Conservation (phyloP, 768 basidiomycete genomes). For the Rhodotorula paludigena region DNA sequence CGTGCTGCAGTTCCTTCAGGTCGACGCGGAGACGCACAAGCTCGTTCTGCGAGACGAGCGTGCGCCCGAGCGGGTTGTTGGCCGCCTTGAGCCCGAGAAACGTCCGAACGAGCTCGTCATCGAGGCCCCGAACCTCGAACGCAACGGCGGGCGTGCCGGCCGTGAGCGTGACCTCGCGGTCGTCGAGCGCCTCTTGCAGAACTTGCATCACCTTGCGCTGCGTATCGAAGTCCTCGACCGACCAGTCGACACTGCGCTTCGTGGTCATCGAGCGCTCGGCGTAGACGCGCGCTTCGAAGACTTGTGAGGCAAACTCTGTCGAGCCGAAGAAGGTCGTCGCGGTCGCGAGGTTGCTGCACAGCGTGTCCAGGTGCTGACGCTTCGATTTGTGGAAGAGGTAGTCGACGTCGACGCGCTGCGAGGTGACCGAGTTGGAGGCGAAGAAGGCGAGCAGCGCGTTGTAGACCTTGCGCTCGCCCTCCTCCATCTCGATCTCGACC, state of each 20-base stretch:
- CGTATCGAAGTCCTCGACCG: slow-evolving; percentile 8
- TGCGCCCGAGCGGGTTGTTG: neutral
- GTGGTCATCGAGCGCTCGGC: slow-evolving; percentile 3
- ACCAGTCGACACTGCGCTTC: slow-evolving; percentile 8
- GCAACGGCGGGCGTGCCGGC: slow-evolving; percentile 4
- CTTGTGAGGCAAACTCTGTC: neutral
- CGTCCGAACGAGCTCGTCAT: slow-evolving; percentile 19
- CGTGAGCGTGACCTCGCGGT: slow-evolving; percentile 15
- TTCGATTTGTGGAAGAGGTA: slow-evolving; percentile 38
- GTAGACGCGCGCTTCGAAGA: slow-evolving; percentile 11
- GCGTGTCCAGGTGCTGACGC: slow-evolving; percentile 19
- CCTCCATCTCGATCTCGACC: slow-evolving; percentile 29
- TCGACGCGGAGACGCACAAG: slow-evolving; percentile 26
- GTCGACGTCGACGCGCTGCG: slow-evolving; percentile 38
- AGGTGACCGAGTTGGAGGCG: slow-evolving; percentile 35
- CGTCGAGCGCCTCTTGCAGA: slow-evolving; percentile 24
- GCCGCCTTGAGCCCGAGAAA: slow-evolving; percentile 22
- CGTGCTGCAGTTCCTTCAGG: slow-evolving; percentile 17
- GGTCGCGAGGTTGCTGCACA: slow-evolving; percentile 32
- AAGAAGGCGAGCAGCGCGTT: slow-evolving; percentile 39
- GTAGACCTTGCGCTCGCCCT: slow-evolving; percentile 39
- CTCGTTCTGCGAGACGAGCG: slow-evolving; percentile 11
- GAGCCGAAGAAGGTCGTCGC: slow-evolving; percentile 38
- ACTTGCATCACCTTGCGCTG: slow-evolving; percentile 15
- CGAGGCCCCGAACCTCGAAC: slow-evolving; percentile 14